A percentile compares a stretch with the other conserved stretches of the same genome.
Conservation (phyloP, 192 early-diverging fungal species). For the Coemansia sp. region DNA sequence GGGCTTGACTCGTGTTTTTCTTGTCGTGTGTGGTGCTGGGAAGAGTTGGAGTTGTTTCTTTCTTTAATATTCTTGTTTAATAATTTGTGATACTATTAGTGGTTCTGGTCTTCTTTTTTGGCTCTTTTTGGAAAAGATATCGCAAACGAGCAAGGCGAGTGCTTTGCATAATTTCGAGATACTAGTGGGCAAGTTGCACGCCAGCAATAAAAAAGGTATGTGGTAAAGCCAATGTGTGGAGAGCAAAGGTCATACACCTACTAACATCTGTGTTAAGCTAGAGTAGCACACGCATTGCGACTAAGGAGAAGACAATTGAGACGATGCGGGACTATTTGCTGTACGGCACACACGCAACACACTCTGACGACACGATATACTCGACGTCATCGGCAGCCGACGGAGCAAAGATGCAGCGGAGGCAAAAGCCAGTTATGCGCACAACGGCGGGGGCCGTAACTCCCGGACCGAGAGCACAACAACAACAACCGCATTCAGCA, state of each 20-base stretch:
- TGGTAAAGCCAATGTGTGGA: too few relatives aligned
- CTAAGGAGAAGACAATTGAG: too few relatives aligned
- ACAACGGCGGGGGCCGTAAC: background rate
- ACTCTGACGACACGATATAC: constrained; percentile 40
- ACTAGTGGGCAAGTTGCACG: background rate
- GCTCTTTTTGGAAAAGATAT: too few relatives aligned
- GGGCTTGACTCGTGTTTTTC: too few relatives aligned
- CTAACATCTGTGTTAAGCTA: too few relatives aligned
- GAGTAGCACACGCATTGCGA: too few relatives aligned
- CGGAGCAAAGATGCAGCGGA: background rate
- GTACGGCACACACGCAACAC: constrained; percentile 15
- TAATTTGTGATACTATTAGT: background rate
- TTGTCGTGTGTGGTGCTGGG: background rate
- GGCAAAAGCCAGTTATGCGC: background rate
- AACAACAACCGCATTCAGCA: background rate
- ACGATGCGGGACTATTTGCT: constrained; percentile 21
- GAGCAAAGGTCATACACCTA: too few relatives aligned
- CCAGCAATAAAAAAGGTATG: background rate
- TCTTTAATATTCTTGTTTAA: background rate
- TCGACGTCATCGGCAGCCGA: background rate
- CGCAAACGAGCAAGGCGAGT: background rate
- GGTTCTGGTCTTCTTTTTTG: background rate
- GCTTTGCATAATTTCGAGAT: background rate
- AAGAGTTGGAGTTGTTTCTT: background rate
- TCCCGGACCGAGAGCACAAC: background rate